Evolutionary conservation across 345 rosid species (phyloP).

Genomic region (Lumnitzera racemosa): DNA sequence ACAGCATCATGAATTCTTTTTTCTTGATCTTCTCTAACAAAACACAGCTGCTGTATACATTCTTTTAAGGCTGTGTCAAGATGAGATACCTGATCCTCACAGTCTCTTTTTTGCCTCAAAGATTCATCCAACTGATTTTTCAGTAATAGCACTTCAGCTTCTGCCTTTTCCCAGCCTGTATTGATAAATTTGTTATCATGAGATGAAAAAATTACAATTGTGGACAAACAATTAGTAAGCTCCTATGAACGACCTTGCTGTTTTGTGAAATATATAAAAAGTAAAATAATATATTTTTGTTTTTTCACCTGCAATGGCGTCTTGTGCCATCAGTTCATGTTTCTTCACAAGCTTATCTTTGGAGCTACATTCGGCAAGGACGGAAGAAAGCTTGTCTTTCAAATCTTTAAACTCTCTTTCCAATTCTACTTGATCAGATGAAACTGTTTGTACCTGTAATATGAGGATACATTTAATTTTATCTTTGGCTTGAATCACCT

Average conservation of each 20-base stretch:
- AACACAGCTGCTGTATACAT: constrained; percentile 72
- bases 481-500: no score
- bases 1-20: constrained; percentile 71
- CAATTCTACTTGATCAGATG: constrained; percentile 42
- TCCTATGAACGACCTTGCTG: background rate
- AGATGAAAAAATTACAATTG: background rate
- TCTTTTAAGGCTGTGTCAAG: constrained; percentile 71
- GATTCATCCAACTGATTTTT: constrained; percentile 55
- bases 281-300: background rate
- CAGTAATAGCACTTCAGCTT: constrained; percentile 45
- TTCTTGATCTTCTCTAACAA: constrained; percentile 82
- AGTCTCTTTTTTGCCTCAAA: constrained; percentile 36
- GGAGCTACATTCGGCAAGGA: constrained; percentile 34
- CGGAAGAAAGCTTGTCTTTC: constrained; percentile 49
- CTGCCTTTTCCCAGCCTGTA: constrained; percentile 59
- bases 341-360: constrained; percentile 48
- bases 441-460: constrained; percentile 29
- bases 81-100: constrained; percentile 45
- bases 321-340: constrained; percentile 44
- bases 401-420: constrained; percentile 44
- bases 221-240: no score
- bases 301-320: constrained; percentile 46
- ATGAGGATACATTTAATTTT: background rate
- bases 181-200: background rate
- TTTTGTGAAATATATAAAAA: background rate